Base-by-base conservation (phyloP, 208 protist species). In the Histomonas meleagridis region DNA sequence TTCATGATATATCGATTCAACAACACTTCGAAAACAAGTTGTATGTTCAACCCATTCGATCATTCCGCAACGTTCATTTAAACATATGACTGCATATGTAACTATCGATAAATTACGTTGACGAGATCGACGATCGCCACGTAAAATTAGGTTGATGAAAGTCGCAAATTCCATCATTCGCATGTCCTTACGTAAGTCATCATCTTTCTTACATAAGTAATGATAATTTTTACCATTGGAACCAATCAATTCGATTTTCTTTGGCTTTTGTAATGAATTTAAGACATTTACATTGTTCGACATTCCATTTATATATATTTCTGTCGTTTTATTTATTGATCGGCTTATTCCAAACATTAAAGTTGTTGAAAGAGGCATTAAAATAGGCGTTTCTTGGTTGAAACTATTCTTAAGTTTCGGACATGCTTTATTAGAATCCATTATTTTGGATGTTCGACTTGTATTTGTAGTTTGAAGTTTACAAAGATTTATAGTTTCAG, bases 151-250 rank as follows among this genome's bases (percentile, higher is more conserved):
- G 38, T 91, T 91, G 26, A 91, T 91, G 35, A 91, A 60, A 43
- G 86, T 49, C 16, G 53, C 49, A 32, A 91, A 69, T 69, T 91
- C 86, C 86, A 91, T 91, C 49, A 65, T 91, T 91, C 86, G 3
- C 55, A 69, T 60, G 23, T 91, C 86, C 48, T 91, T 91, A n/a
- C 86, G 3, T 9, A 91, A 23, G 69, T 91, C 86, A 49, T 65
- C 86, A 38, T 91, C 86, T 0, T 49, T 40, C 40, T 91, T 91
- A 32, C 49, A 60, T 0, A 91, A 10, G 26, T 48, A 91, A 32
- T 60, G 55, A 70, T 91, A 91, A 32, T 4, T 28, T 43, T 35
- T 5, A 49, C 86, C 86, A 49, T 91, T 35, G 18, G 12, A 62
- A 28, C 10, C 49, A 49, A 40, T 46, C 32, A 60, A 60, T 35